Evolutionary conservation across 805 yeast species (phyloP), one percentile per base, ranked within the genome.

Genomic region (Kuraishia hungarica): DNA sequence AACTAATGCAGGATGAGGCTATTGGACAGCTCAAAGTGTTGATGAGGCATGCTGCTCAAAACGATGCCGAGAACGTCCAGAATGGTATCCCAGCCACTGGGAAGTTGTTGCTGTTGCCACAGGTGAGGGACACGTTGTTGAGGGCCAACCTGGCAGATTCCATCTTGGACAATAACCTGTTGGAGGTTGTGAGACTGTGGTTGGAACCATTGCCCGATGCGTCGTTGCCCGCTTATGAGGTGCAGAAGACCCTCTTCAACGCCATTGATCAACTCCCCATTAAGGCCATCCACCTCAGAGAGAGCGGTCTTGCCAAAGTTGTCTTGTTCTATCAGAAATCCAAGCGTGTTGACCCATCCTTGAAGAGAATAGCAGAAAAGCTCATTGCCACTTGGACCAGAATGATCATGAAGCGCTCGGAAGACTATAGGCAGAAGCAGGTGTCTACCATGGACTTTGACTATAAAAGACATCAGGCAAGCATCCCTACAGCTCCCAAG

Each of bases 191-290:
- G 26, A 81, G 98, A 62, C 85, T 90, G 68, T 94, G 99, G 99
- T 77, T 94, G 56, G 99, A 94, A 70, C 99, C 99, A 29, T 78
- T 94, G 63, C 99, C 99, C 2, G 98, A 96, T 76, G 96, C 96
- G 51, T 89, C 97, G 11, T 78, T 94, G 72, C 99, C 99, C n/a
- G 92, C 97, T 1, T 94, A 87, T 72, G 96, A 91, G 69, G 93
- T 94, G 60, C 99, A 94, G 69, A 89, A 87, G 68, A 92, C 87
- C 55, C 72, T 94, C 62, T 88, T 94, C 61, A 74, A 76, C 20
- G 87, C 96, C 43, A 73, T 94, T 56, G 77, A 80, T 35, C 79
- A 83, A 55, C 77, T 94, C 57, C 99, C 98, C 22, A 91, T 94
- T 66, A 93, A 93, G 73, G 93, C 98, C 2, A 94, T 90, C 65